Conservation (phyloP, 176 grass and related monocot genomes). For the Panicum miliaceum region DNA sequence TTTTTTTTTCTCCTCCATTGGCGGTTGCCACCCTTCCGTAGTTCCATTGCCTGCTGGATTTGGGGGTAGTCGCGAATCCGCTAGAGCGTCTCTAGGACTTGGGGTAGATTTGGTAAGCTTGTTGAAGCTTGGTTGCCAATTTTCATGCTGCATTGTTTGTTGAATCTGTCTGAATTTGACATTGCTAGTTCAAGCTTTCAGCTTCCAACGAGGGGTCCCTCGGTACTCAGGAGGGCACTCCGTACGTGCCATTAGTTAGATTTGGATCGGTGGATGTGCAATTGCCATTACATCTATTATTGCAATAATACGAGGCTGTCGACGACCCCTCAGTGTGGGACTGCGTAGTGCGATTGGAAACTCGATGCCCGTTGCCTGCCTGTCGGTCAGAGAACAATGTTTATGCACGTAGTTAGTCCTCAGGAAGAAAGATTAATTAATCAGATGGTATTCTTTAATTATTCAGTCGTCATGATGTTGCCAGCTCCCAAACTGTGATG, state of each 20-base stretch:
- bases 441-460: neutral
- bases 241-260: neutral
- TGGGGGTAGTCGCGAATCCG: neutral
- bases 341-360: neutral
- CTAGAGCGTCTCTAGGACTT: neutral
- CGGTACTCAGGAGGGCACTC: neutral
- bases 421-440: slow-evolving; percentile 11
- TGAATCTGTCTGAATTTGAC: neutral
- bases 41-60: neutral
- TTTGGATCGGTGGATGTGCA: slow-evolving; percentile 17
- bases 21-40: neutral
- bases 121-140: neutral
- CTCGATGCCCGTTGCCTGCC: slow-evolving; percentile 16
- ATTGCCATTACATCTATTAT: slow-evolving; percentile 28
- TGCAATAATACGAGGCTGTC: neutral
- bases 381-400: slow-evolving; percentile 11
- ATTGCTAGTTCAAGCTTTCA: neutral
- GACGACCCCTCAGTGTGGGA: neutral
- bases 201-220: neutral
- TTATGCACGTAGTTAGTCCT: neutral
- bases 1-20: neutral
- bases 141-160: neutral
- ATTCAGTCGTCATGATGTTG: neutral
- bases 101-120: neutral
- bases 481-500: neutral